A percentile compares a stretch with the other conserved stretches of the same genome.
Conservation (phyloP, 371 early-diverging fungal genomes). For the Syncephalis plumigaleata region DNA sequence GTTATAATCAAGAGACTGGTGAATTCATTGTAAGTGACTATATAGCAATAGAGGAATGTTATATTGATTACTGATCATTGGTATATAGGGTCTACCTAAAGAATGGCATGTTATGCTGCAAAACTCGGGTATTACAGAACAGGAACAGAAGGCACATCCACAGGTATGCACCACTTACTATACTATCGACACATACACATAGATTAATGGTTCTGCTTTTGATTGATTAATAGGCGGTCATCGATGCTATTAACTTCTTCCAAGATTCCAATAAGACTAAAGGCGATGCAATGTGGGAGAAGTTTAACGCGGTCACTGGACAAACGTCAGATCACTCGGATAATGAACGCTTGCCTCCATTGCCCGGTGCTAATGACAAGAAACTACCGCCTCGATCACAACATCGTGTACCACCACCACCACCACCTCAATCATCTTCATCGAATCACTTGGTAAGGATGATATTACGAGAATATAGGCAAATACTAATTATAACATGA, state of each 20-base stretch:
- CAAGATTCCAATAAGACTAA: constrained; percentile 44
- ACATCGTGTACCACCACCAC: neutral
- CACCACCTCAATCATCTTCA: too few species aligned
- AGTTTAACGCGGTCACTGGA: constrained; percentile 39
- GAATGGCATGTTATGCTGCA: constrained; percentile 86
- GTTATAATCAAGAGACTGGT: constrained; percentile 79
- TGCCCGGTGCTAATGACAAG: constrained; percentile 4
- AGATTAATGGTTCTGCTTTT: too few species aligned
- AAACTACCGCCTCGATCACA: neutral
- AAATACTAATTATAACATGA: too few species aligned
- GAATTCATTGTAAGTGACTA: constrained; percentile 56
- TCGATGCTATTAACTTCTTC: constrained; percentile 90
- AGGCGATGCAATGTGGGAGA: constrained; percentile 72
- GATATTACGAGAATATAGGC: too few species aligned
- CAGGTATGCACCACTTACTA: constrained; percentile 39
- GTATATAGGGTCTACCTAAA: constrained; percentile 70
- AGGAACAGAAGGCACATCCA: constrained; percentile 88
- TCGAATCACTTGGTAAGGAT: too few species aligned
- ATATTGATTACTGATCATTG: neutral
- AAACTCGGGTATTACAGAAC: constrained; percentile 85
- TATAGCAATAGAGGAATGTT: neutral
- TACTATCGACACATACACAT: neutral
- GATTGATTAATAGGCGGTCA: constrained; percentile 43
- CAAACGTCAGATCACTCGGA: neutral
- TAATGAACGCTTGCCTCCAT: constrained; percentile 8